Evolutionary conservation across 2,329 filamentous ascomycete species (phyloP).

Genomic region (Fusarium floridanum): DNA sequence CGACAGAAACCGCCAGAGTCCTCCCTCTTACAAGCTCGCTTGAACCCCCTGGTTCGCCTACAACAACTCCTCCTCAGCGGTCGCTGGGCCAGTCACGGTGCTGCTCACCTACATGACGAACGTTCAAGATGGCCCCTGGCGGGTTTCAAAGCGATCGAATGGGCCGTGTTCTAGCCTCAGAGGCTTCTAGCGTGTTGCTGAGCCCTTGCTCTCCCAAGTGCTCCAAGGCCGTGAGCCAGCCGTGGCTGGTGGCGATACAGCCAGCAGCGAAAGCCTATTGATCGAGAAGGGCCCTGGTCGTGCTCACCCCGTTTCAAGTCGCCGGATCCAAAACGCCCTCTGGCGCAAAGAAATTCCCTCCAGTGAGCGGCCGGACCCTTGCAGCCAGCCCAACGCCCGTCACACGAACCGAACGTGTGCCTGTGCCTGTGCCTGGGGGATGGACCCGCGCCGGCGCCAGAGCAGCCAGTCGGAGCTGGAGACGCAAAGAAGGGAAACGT

Average conservation of each 20-base stretch:
- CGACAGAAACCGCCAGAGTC: constrained; percentile 20
- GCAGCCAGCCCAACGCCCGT: constrained; percentile 33
- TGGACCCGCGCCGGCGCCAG: constrained; percentile 39
- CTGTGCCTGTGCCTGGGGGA: background rate
- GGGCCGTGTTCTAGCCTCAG: constrained; percentile 30
- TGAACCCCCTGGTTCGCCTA: constrained; percentile 32
- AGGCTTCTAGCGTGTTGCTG: constrained; percentile 33
- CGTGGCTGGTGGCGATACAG: constrained; percentile 30
- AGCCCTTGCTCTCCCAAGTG: background rate
- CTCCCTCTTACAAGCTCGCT: constrained; percentile 40
- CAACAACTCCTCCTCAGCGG: background rate
- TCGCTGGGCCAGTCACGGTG: constrained; percentile 21
- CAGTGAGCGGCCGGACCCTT: constrained; percentile 32
- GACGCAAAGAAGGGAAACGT: constrained; percentile 12
- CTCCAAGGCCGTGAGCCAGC: background rate
- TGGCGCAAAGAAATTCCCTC: constrained; percentile 31
- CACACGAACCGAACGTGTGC: constrained; percentile 18
- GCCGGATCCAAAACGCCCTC: constrained; percentile 37
- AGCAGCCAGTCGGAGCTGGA: constrained; percentile 30
- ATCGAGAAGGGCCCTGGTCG: constrained; percentile 16
- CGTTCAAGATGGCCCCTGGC: constrained; percentile 34
- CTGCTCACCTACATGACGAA: constrained; percentile 23
- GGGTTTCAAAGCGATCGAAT: constrained; percentile 41
- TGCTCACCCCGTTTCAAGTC: constrained; percentile 27
- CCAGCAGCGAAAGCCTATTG: constrained; percentile 26